Base-by-base conservation (phyloP, 768 basidiomycete species). In the Boletus speciosus region DNA sequence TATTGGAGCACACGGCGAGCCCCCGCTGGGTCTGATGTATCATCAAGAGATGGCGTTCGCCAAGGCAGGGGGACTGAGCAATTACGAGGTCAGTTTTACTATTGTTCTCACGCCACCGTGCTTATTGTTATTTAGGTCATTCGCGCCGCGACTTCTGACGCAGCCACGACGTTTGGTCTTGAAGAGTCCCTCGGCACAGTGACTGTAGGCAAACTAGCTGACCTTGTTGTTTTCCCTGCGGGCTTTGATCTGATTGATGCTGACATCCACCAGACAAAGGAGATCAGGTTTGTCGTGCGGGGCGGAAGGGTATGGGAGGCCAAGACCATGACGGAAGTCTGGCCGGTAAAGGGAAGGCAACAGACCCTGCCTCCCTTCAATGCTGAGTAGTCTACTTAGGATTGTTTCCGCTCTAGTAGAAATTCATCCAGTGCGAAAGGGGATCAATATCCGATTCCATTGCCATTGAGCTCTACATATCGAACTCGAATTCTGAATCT, bases 401-500 rank as follows among this genome's bases (percentile, higher is more conserved):
- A 34, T 32, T 35, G 11, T 40, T 29, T 27, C 10, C n/a, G n/a
- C 23, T 37, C 27, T 11, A 36, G 43, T 34, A 36, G 43, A 32
- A 23, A 47, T 29, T 32, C 34, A 23, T 34, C 16, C 10, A 29
- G 21, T 46, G 27, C 11, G 14, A 45, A 44, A 16, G 19, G 23
- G 21, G 27, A 44, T 35, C 14, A 16, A 25, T 25, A 12, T 52
- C 35, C 9, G n/a, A 38, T 11, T 44, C 14, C 25, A 44, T 32
- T 36, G 27, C 16, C 6, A 47, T 36, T 16, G 19, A 36, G 12
- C 34, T 41, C 71, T 80, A 85, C 73, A 85, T 71, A 62, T 85
- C 84, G 65, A 86, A 84, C 63, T 92, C 90, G 66, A 95, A 88
- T 49, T 85, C 84, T 32, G 82, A 83, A 67, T 93, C 93, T 32